phyloP scores from a whole-genome alignment of 2,329 filamentous ascomycete genomes.

The Colletotrichum nymphaeae region DNA sequence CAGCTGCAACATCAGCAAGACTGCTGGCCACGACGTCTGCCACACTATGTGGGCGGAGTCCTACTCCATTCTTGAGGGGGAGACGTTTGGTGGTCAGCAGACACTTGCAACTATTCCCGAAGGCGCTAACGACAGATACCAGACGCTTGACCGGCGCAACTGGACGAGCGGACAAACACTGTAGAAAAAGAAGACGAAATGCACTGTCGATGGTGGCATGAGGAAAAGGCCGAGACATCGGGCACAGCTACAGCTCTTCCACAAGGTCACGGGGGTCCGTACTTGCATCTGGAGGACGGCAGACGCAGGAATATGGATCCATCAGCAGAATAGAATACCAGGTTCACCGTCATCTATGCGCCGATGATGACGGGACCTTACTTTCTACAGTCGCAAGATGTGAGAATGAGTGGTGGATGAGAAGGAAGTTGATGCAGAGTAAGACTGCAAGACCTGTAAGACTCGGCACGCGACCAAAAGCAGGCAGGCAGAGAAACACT shows the following conservation, averaged over 20 bases:
- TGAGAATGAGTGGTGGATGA: not conserved
- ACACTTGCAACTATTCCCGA: conserved; percentile 8
- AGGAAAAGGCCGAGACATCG: conserved; percentile 9
- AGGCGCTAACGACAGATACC: not conserved
- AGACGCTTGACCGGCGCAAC: not conserved
- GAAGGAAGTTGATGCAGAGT: not conserved
- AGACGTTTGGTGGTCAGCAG: conserved; percentile 20
- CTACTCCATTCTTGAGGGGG: conserved; percentile 3
- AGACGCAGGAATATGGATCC: not conserved
- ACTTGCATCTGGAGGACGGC: not conserved
- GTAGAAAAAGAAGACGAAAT: conserved; percentile 1
- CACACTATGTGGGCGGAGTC: conserved; percentile 2
- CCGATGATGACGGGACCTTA: conserved; percentile 1
- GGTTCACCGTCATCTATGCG: not conserved
- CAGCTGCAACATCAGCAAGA: conserved; percentile 15
- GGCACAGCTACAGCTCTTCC: conserved; percentile 22
- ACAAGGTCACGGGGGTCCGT: conserved; percentile 17
- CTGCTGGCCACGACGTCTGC: not conserved
- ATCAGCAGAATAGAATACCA: not conserved
- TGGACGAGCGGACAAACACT: conserved; percentile 23
- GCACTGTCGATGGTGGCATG: conserved; percentile 11
- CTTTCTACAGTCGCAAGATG: not conserved
- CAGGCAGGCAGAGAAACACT: not conserved
- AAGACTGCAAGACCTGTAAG: not conserved
- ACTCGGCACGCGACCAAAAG: not conserved